phyloP scores from a whole-genome alignment of 2,329 filamentous ascomycete species.

The Taxawa tesnikishii region DNA sequence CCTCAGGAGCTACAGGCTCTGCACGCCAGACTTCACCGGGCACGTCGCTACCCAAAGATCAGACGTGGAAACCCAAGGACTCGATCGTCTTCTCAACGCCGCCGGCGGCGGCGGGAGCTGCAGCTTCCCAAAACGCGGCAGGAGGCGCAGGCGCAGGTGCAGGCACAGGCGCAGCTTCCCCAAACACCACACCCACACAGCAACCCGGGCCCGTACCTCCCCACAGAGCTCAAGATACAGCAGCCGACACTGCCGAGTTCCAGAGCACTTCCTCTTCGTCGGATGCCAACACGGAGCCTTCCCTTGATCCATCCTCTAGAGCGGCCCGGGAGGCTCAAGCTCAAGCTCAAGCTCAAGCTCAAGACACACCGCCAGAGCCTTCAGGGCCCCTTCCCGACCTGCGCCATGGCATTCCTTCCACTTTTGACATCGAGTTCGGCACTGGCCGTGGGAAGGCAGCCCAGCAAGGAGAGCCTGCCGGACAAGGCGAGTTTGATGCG shows the following conservation, averaged over 20 bases:
- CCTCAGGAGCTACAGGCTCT: conserved; percentile 10
- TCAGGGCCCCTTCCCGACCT: conserved; percentile 69
- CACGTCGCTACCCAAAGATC: conserved; percentile 19
- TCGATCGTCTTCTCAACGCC: conserved; percentile 24
- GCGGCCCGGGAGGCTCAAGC: conserved; percentile 36
- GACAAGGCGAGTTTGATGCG: conserved; percentile 17
- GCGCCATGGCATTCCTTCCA: conserved; percentile 89
- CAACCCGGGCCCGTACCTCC: conserved; percentile 11
- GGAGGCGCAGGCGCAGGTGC: conserved; percentile 21
- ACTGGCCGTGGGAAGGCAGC: conserved; percentile 22
- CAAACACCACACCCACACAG: conserved; percentile 16
- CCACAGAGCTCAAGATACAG: conserved; percentile 2
- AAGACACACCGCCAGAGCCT: conserved; percentile 8
- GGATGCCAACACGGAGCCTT: conserved; percentile 21
- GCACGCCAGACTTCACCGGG: conserved; percentile 20
- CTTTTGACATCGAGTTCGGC: conserved; percentile 64
- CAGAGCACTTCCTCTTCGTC: conserved; percentile 17
- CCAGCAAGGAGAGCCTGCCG: conserved; percentile 15
- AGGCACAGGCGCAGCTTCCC: conserved; percentile 13
- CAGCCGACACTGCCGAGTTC: conserved; percentile 23
- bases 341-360: too few relatives aligned
- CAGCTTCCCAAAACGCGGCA: conserved; percentile 6
- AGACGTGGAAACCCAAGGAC: conserved; percentile 28
- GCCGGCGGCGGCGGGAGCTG: conserved; percentile 11
- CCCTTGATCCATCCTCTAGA: conserved; percentile 22